Evolutionary conservation across 768 basidiomycete genomes (phyloP), one percentile per base, ranked within the genome.

Genomic region (Leccinum pellstonianum): DNA sequence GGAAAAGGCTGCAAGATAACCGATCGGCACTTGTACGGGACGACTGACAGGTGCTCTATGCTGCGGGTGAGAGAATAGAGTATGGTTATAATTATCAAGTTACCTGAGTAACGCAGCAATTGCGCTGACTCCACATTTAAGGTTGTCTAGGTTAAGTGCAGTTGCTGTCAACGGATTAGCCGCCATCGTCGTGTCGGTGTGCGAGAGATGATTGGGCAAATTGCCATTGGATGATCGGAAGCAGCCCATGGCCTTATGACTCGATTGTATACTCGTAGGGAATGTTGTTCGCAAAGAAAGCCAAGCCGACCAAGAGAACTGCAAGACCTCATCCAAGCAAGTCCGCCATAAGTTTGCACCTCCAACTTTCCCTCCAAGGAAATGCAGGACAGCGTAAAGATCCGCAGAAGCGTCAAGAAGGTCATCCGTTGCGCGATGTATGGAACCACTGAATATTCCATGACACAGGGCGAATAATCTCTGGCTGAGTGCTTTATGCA

Each of bases 291-390:
- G 77, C 52, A 93, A 60, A 6, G 78, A 71, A 27, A 75, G 61
- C 68, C 90, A 83, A 3, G 88, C 81, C 59, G 76, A 79, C 84
- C 84, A 87, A n/a, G 83, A 85, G 66, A 87, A 85, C 0, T 75
- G 76, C 52, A 93, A 60, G 2, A 86, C 85, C 29, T 87, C 87
- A 52, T 92, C 89, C 25, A 93, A 59, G 15, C 84, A 85, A 65
- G 88, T 91, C 62, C 86, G 81, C 92, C 92, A 94, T 5, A 88
- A 65, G 54, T 77, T 82, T 11, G 84, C 78, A 15, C 86, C 85
- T 25, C 87, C 89, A 9, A 90, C 85, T 73, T 92, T 94, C 8
- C 93, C 92, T 21, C 90, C 90, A 0, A 88, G 86, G 29, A 83
- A 74, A 70, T 87, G 87, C 5, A 94, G 77, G 23, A 79, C 74